Base-by-base conservation (phyloP, 768 basidiomycete genomes). In the Leccinum fibrillosum region DNA sequence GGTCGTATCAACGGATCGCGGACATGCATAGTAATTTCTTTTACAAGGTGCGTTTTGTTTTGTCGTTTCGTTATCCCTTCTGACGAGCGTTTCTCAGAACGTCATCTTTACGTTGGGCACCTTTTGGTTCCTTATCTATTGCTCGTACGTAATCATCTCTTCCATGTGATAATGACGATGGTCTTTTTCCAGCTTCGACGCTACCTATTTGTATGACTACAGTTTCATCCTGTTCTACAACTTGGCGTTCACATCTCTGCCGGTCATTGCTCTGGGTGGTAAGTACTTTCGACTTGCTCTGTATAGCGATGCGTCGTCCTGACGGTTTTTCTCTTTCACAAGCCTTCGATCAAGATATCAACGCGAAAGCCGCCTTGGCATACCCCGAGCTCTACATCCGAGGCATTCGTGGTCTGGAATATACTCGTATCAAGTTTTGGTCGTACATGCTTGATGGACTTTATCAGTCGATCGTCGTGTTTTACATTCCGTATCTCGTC, bases 1-100 rank as follows among this genome's bases (percentile, higher is more conserved):
- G 96, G 96, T 95, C 92, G 28, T 98, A 99, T 74, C 90, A 92
- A 66, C 91, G 96, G 45, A 80, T 98, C 45, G 94, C 95, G 15
- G 94, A 96, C 67, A 96, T 98, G 94, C 92, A 95, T 64, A 88
- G 87, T 66, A 97, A 94, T 74, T 98, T 98, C 78, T 98, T 98
- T 76, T 98, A 98, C 82, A 98, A 98, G 84, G 91, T 92, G 42
- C 52, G 78, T 66, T 59, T 15, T 17, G 13, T 35, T 19, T 0
- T 39, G 13, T 23, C 15, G 11, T 17, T 37, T 49, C 39, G 12
- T 49, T 17, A 17, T 0, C 1, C 1, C 17, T 28, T 26, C 56
- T 53, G 9, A 35, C 6, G 3, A 35, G 12, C 4, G 15, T 30
- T 25, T 25, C 10, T 55, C 60, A 92, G 90, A 93, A 91, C 67